Conservation (phyloP, 805 yeast genomes). For the Candida incommunis region DNA sequence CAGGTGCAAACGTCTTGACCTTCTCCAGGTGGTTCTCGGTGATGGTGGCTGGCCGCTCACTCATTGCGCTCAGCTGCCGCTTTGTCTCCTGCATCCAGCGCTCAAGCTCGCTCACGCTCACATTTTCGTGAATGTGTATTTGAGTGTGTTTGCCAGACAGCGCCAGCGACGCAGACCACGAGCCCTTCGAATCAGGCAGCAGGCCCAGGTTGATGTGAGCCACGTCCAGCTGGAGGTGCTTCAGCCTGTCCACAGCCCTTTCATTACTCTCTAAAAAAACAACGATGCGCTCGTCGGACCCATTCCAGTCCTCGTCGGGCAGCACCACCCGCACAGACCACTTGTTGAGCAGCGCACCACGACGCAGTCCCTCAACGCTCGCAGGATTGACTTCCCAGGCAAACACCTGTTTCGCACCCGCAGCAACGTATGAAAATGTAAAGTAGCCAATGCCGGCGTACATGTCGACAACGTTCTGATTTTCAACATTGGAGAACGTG, state of each 20-base stretch:
- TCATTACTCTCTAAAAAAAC: conserved; percentile 56
- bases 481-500: conserved; percentile 16
- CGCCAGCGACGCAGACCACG: conserved; percentile 38
- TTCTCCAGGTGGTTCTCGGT: conserved; percentile 34
- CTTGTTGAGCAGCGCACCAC: conserved; percentile 37
- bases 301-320: conserved; percentile 18
- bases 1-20: conserved; percentile 81
- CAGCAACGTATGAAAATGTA: conserved; percentile 48
- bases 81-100: conserved; percentile 17
- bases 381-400: conserved; percentile 83
- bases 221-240: conserved; percentile 16
- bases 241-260: conserved; percentile 28
- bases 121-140: conserved; percentile 67
- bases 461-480: conserved; percentile 44
- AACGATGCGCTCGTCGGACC: conserved; percentile 23
- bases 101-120: conserved; percentile 30
- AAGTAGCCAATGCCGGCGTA: conserved; percentile 85
- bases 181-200: conserved; percentile 51
- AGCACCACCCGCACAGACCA: conserved; percentile 26
- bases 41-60: neutral
- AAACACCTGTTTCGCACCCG: conserved; percentile 37
- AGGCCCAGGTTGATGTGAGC: conserved; percentile 66
- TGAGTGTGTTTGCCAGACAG: conserved; percentile 10
- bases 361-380: conserved; percentile 58
- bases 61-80: conserved; percentile 8